These are phyloP conservation scores for Solanum bulbocastanum DNA, from an alignment of 257 asterid genomes.

Conservation along the genomic window DNA sequence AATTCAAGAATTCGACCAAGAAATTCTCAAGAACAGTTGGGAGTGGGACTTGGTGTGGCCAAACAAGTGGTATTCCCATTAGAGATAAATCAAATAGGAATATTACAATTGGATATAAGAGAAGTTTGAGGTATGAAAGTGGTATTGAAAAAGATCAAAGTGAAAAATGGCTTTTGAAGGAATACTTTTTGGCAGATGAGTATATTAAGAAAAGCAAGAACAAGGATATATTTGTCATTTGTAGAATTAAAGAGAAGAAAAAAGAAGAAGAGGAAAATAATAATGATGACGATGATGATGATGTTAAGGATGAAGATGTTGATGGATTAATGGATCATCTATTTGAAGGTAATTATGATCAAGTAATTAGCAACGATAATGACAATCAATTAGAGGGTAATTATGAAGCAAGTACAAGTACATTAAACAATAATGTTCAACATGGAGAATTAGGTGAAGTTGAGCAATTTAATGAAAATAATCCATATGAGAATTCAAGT, in stretches of 20 bases:
- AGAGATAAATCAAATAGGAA: background rate
- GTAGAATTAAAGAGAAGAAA: too few species aligned
- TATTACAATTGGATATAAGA: background rate
- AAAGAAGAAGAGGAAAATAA: too few species aligned
- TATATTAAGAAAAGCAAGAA: too few species aligned
- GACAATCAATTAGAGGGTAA: background rate
- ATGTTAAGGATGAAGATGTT: background rate
- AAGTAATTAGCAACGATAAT: background rate
- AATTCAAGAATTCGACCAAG: background rate
- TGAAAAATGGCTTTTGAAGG: too few species aligned
- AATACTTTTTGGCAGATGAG: too few species aligned
- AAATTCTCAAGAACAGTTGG: background rate
- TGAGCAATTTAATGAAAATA: background rate
- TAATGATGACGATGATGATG: too few species aligned
- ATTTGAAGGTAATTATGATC: background rate
- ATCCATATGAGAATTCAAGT: background rate
- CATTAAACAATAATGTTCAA: background rate
- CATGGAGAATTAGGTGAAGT: background rate
- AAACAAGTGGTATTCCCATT: background rate
- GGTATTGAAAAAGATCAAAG: background rate
- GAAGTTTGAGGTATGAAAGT: too few species aligned
- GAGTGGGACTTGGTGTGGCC: background rate
- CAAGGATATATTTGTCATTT: too few species aligned
- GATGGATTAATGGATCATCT: background rate
- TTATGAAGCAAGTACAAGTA: background rate